Percentiles rank a stretch among this genome's conserved stretches.
Conservation (phyloP, 1,284 basidiomycete species). For the Microbotryum scabiosae region DNA sequence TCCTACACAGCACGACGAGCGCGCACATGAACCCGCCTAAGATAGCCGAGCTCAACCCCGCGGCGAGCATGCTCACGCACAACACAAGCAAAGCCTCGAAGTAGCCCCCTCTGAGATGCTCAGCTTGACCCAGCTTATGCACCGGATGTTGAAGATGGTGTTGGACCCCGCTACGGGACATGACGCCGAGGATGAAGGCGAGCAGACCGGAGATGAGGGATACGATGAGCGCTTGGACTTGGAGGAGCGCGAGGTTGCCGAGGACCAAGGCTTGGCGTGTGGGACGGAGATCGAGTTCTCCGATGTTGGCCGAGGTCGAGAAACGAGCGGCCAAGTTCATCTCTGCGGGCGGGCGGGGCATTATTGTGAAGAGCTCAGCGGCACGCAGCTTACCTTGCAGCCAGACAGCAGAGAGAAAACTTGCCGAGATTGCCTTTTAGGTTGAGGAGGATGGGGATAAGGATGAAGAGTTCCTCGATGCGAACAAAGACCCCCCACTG, state of each 20-base stretch:
- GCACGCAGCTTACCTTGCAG: not conserved
- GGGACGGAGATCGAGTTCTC: slow-evolving; percentile 68
- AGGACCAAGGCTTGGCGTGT: slow-evolving; percentile 60
- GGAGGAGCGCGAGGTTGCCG: slow-evolving; percentile 78
- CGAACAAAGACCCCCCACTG: slow-evolving; percentile 80
- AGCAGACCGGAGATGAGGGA: slow-evolving; percentile 76
- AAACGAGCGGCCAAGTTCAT: slow-evolving; percentile 61
- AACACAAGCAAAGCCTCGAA: slow-evolving; percentile 68
- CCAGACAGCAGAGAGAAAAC: not conserved
- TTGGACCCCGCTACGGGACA: slow-evolving; percentile 33
- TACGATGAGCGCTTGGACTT: slow-evolving; percentile 86
- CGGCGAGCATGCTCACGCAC: slow-evolving; percentile 78
- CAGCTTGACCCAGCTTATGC: slow-evolving; percentile 10
- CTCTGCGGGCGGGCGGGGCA: slow-evolving; percentile 49
- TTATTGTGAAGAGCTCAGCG: not conserved
- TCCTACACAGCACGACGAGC: slow-evolving; percentile 70
- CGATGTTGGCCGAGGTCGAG: slow-evolving; percentile 57
- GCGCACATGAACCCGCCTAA: slow-evolving; percentile 89
- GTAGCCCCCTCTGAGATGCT: slow-evolving; percentile 39
- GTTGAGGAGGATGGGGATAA: slow-evolving; percentile 89
- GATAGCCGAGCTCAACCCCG: slow-evolving; percentile 66
- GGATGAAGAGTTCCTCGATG: slow-evolving; percentile 91
- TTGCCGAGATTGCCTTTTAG: slow-evolving; percentile 70
- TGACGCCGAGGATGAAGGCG: slow-evolving; percentile 48
- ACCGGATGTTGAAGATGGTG: slow-evolving; percentile 36